A percentile compares a stretch with the other conserved stretches of the same genome.
Conservation (phyloP, 2,329 filamentous ascomycete species). For the Cryoendolithus antarcticus region DNA sequence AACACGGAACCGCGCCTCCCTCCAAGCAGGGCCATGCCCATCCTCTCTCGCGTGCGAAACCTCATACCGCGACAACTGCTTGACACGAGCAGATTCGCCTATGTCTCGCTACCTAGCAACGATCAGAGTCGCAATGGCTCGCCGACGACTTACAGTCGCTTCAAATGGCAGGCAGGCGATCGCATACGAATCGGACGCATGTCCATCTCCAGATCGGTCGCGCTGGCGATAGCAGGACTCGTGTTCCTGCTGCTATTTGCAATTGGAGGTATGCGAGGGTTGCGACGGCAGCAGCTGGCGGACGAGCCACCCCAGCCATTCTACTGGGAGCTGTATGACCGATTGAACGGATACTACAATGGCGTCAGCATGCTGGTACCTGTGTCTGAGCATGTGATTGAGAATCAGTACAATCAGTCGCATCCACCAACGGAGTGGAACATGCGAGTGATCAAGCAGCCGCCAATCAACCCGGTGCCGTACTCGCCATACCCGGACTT, state of each 20-base stretch:
- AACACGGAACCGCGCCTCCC: constrained; percentile 4
- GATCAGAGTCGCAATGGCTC: constrained; percentile 6
- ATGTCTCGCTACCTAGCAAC: constrained; percentile 30
- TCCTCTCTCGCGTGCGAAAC: constrained; percentile 24
- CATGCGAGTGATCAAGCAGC: constrained; percentile 16
- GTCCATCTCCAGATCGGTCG: constrained; percentile 30
- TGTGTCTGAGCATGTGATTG: constrained; percentile 28
- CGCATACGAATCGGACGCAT: constrained; percentile 20
- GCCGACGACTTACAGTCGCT: constrained; percentile 2
- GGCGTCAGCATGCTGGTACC: constrained; percentile 35
- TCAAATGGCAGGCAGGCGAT: constrained; percentile 1
- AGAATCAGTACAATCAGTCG: constrained; percentile 33
- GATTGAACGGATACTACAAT: constrained; percentile 36
- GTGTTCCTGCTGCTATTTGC: constrained; percentile 31
- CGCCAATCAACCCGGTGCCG: constrained; percentile 26
- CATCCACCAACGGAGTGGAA: constrained; percentile 22
- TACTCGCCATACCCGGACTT: constrained; percentile 37
- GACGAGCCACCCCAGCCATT: constrained; percentile 26
- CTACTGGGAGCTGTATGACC: constrained; percentile 34
- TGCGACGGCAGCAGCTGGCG: constrained; percentile 13
- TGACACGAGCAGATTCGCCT: constrained; percentile 29
- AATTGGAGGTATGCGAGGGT: constrained; percentile 27
- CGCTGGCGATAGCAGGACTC: constrained; percentile 26
- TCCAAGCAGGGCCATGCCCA: constrained; percentile 12
- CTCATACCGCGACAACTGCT: constrained; percentile 35